phyloP scores from a whole-genome alignment of 1,284 basidiomycete genomes.

The Grifola frondosa region DNA sequence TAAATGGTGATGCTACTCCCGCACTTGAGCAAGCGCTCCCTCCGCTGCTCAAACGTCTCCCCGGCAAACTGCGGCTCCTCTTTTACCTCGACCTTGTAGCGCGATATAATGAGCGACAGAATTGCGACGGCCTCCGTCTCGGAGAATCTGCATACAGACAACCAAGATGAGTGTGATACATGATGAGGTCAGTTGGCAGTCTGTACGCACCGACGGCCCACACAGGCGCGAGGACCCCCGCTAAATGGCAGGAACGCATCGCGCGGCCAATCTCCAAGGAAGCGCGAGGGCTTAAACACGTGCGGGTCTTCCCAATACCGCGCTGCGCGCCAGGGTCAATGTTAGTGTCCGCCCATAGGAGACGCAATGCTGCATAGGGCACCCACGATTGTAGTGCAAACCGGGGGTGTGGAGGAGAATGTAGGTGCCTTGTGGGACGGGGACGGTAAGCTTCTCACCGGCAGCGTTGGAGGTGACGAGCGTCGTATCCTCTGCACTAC shows the following conservation, averaged over 20 bases:
- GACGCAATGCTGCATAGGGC: neutral
- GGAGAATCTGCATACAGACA: slow-evolving; percentile 15
- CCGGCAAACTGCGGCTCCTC: slow-evolving; percentile 31
- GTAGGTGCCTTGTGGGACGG: slow-evolving; percentile 46
- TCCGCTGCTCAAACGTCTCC: slow-evolving; percentile 32
- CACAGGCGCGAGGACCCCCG: slow-evolving; percentile 37
- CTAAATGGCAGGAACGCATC: slow-evolving; percentile 45
- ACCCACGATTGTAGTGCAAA: slow-evolving; percentile 42
- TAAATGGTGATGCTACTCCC: slow-evolving; percentile 15
- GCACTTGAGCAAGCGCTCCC: slow-evolving; percentile 24
- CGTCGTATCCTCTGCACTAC: slow-evolving; percentile 46
- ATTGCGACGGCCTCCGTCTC: slow-evolving; percentile 31
- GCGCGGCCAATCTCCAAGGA: slow-evolving; percentile 38
- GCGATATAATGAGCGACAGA: slow-evolving; percentile 18
- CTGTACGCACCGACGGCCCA: slow-evolving; percentile 42
- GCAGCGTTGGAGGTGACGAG: slow-evolving; percentile 37
- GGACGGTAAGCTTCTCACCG: slow-evolving; percentile 40
- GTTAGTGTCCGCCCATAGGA: neutral
- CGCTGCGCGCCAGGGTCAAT: slow-evolving; percentile 38
- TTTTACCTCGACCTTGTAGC: slow-evolving; percentile 25
- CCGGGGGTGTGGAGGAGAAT: slow-evolving; percentile 44
- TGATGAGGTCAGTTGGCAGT: no score
- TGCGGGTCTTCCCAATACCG: slow-evolving; percentile 42
- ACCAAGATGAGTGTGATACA: neutral
- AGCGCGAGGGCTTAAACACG: slow-evolving; percentile 41